phyloP scores from a whole-genome alignment of 352 stramenopile species.

The Phytophthora parvispora region DNA sequence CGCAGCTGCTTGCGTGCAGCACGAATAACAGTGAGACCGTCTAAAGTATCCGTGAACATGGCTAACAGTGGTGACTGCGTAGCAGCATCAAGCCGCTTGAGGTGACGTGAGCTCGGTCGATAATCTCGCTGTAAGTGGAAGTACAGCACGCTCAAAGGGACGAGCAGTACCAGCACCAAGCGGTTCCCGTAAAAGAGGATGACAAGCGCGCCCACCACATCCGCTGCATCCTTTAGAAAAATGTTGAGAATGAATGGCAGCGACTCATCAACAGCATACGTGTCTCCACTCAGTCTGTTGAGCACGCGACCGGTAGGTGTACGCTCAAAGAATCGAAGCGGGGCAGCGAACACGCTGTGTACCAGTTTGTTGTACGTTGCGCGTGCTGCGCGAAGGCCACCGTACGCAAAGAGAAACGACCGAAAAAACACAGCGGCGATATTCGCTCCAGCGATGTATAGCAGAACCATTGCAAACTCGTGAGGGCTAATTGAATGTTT shows the following conservation, averaged over 20 bases:
- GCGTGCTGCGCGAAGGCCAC: constrained; percentile 75
- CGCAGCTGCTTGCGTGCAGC: constrained; percentile 53
- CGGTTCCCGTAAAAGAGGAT: constrained; percentile 88
- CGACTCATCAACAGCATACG: constrained; percentile 88
- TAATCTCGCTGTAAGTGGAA: constrained; percentile 71
- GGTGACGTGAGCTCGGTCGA: constrained; percentile 77
- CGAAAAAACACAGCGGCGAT: constrained; percentile 75
- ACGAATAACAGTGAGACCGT: constrained; percentile 77
- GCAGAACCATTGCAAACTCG: constrained; percentile 64
- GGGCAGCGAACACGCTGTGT: constrained; percentile 58
- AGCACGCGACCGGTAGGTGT: constrained; percentile 78
- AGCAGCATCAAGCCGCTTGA: constrained; percentile 76
- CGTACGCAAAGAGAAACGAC: constrained; percentile 89
- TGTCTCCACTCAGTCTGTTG: constrained; percentile 86
- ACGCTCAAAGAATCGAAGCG: constrained; percentile 75
- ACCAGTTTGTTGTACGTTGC: constrained; percentile 70
- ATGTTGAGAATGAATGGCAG: constrained; percentile 93
- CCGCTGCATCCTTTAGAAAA: constrained; percentile 84
- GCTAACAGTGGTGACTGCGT: constrained; percentile 79
- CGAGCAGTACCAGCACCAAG: constrained; percentile 76
- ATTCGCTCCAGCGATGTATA: constrained; percentile 77
- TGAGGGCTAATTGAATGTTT: constrained; percentile 59
- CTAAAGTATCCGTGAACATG: constrained; percentile 81
- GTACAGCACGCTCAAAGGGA: constrained; percentile 80
- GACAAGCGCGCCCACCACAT: constrained; percentile 73